Evolutionary conservation across 2,329 filamentous ascomycete species (phyloP).

Genomic region (Trichoderma atrobrunneum): DNA sequence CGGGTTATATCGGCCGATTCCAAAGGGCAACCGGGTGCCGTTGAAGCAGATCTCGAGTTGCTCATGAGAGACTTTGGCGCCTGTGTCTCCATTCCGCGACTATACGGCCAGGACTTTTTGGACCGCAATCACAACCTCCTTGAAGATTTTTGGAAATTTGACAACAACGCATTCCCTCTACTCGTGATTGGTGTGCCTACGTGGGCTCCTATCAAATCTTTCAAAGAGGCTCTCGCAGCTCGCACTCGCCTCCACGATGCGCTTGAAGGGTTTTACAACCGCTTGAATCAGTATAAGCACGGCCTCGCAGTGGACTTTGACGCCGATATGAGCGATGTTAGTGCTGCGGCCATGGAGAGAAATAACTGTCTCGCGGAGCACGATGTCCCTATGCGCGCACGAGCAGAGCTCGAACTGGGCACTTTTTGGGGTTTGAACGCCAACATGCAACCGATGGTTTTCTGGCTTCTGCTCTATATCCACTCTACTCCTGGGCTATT

Average conservation of each 20-base stretch:
- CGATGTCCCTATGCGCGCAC: background rate
- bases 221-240: conserved; percentile 23
- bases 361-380: conserved; percentile 22
- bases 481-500: conserved; percentile 22
- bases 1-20: background rate
- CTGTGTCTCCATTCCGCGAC: conserved; percentile 24
- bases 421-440: conserved; percentile 26
- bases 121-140: conserved; percentile 20
- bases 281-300: background rate
- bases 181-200: conserved; percentile 24
- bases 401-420: conserved; percentile 5
- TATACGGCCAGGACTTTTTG: conserved; percentile 26
- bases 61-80: conserved; percentile 24
- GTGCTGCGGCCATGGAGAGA: conserved; percentile 21
- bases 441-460: conserved; percentile 25
- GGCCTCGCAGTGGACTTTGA: conserved; percentile 18
- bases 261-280: background rate
- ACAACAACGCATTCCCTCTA: conserved; percentile 24
- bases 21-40: background rate
- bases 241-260: conserved; percentile 21
- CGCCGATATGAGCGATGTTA: conserved; percentile 23
- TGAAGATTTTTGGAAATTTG: conserved; percentile 26
- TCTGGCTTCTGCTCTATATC: conserved; percentile 24
- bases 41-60: conserved; percentile 11
- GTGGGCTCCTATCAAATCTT: conserved; percentile 23